Percentiles rank a stretch among this genome's conserved stretches.
Evolutionary conservation across 2,329 filamentous ascomycete genomes (phyloP).

Genomic region (Penicillium sp.): DNA sequence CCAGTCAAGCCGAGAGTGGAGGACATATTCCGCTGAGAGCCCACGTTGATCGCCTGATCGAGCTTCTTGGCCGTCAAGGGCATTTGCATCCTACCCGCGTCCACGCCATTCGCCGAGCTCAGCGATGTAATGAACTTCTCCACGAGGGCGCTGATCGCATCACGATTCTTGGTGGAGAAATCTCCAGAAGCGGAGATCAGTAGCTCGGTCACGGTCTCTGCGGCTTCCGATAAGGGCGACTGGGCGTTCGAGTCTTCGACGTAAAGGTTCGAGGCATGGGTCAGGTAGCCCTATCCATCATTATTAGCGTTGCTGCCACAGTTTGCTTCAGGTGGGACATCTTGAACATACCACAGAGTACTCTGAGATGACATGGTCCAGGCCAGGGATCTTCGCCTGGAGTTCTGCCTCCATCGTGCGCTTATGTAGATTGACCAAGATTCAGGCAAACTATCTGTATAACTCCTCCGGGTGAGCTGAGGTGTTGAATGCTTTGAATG

Average conservation of each 20-base stretch:
- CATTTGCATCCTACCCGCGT: slow-evolving; percentile 67
- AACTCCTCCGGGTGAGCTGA: neutral
- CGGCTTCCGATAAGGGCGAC: slow-evolving; percentile 82
- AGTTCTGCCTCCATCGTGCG: slow-evolving; percentile 83
- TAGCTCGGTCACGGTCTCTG: slow-evolving; percentile 79
- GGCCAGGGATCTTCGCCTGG: slow-evolving; percentile 77
- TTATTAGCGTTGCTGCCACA: slow-evolving; percentile 12
- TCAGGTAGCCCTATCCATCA: slow-evolving; percentile 70
- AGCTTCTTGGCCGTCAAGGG: slow-evolving; percentile 79
- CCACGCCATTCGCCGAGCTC: slow-evolving; percentile 68
- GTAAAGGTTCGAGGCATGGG: slow-evolving; percentile 86
- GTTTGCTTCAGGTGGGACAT: slow-evolving; percentile 1
- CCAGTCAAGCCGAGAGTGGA: slow-evolving; percentile 87
- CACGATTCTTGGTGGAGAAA: slow-evolving; percentile 69
- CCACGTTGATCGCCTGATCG: slow-evolving; percentile 93
- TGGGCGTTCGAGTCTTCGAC: slow-evolving; percentile 68
- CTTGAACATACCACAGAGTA: slow-evolving; percentile 68
- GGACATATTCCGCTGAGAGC: slow-evolving; percentile 91
- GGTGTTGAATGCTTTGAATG: slow-evolving; percentile 7
- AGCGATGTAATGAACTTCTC: slow-evolving; percentile 87
- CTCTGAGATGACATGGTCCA: slow-evolving; percentile 85
- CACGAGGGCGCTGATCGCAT: slow-evolving; percentile 78
- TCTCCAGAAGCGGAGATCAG: slow-evolving; percentile 92
- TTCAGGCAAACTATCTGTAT: neutral
- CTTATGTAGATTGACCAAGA: neutral